A percentile compares a stretch with the other conserved stretches of the same genome.
phyloP scores from a whole-genome alignment of 2,329 filamentous ascomycete species.

The Neopestalotiopsis rosae region DNA sequence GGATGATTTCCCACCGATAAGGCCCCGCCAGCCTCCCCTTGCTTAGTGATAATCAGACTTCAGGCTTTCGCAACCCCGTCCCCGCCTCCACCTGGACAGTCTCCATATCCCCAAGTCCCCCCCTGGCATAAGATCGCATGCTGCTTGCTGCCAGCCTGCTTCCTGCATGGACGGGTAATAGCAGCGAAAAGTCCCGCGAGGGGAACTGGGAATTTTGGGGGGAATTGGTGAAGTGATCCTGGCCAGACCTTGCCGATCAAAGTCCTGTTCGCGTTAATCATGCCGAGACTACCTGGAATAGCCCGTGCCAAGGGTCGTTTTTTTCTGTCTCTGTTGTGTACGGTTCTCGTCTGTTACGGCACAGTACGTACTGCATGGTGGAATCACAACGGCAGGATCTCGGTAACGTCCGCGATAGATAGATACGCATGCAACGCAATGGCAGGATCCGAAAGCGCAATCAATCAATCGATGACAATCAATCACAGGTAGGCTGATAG shows the following conservation, averaged over 20 bases:
- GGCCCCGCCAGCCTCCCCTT: conserved; percentile 6
- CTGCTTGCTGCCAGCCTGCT: not conserved
- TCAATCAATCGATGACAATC: not conserved
- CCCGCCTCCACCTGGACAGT: not conserved
- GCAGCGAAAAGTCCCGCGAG: not conserved
- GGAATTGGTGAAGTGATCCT: not conserved
- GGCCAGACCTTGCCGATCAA: not conserved
- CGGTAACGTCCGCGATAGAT: not conserved
- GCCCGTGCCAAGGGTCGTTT: not conserved
- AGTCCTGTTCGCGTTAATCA: not conserved
- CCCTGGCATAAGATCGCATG: not conserved
- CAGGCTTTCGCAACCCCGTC: too few relatives aligned
- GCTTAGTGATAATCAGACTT: not conserved
- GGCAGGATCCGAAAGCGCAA: not conserved
- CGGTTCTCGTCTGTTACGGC: too few relatives aligned
- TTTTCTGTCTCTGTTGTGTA: not conserved
- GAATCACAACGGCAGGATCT: not conserved
- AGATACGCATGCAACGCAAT: not conserved
- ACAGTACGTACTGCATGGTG: too few relatives aligned
- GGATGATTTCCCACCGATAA: not conserved
- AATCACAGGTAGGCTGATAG: too few relatives aligned
- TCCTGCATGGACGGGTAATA: not conserved
- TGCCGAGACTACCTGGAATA: not conserved
- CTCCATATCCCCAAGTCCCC: not conserved
- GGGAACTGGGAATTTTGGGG: not conserved